Percentiles rank a stretch among this genome's conserved stretches.
These are phyloP conservation scores for Vickermania ingenoplastis DNA, from an alignment of 208 protist species.

Conservation along the genomic window DNA sequence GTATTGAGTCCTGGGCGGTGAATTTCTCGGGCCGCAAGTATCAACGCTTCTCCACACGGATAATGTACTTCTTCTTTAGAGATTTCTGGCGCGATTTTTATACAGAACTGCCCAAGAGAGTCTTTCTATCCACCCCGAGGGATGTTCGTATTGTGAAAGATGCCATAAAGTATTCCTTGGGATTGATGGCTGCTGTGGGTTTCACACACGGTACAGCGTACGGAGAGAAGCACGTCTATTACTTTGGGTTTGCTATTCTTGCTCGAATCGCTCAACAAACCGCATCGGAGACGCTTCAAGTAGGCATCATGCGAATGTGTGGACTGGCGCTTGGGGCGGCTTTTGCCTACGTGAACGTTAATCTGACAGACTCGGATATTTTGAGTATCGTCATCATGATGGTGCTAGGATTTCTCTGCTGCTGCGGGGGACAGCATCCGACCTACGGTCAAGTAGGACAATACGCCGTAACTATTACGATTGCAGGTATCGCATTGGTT, in stretches of 20 bases:
- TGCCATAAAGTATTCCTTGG: slow-evolving; percentile 40
- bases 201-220: slow-evolving; percentile 26
- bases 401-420: slow-evolving; percentile 12
- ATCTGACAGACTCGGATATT: slow-evolving; percentile 10
- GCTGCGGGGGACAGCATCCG: slow-evolving; percentile 15
- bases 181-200: slow-evolving; percentile 28
- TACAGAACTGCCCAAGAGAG: slow-evolving; percentile 41
- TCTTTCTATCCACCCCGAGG: slow-evolving; percentile 38
- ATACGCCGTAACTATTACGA: slow-evolving; percentile 25
- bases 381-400: slow-evolving; percentile 18
- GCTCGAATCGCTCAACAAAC: slow-evolving; percentile 39
- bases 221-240: slow-evolving; percentile 20
- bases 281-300: slow-evolving; percentile 29
- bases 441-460: slow-evolving; percentile 18
- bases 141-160: slow-evolving; percentile 70
- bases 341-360: slow-evolving; percentile 17
- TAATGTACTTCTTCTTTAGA: slow-evolving; percentile 53
- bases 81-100: slow-evolving; percentile 58
- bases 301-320: slow-evolving; percentile 30
- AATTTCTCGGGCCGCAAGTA: slow-evolving; percentile 48
- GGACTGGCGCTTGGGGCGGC: slow-evolving; percentile 24
- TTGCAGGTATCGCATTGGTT: slow-evolving; percentile 10
- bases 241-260: slow-evolving; percentile 50
- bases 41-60: slow-evolving; percentile 18
- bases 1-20: slow-evolving; percentile 26